Evolutionary conservation across 2,329 filamentous ascomycete genomes (phyloP).

Genomic region (Drechslerella dactyloides): DNA sequence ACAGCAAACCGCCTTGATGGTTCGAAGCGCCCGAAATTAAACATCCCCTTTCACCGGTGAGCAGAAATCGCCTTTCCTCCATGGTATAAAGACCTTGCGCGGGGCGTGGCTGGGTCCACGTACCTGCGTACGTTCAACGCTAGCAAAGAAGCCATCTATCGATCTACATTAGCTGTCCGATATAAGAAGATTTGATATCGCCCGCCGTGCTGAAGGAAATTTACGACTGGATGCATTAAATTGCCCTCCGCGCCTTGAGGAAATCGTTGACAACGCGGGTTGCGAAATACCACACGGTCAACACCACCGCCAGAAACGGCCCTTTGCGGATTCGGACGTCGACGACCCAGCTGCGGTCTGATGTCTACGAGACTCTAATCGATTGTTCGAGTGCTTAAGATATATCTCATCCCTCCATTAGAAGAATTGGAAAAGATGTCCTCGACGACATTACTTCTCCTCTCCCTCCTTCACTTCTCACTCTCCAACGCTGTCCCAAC

Average conservation of each 20-base stretch:
- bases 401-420: too few species aligned
- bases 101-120: not conserved
- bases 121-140: too few species aligned
- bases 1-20: constrained; percentile 1
- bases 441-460: constrained; percentile 26
- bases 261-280: not conserved
- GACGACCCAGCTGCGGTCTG: not conserved
- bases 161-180: too few species aligned
- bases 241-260: not conserved
- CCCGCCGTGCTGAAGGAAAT: not conserved
- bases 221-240: too few species aligned
- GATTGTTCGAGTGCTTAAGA: not conserved
- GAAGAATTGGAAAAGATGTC: too few species aligned
- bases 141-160: too few species aligned
- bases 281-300: constrained; percentile 1
- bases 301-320: not conserved
- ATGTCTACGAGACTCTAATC: not conserved
- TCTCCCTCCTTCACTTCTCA: constrained; percentile 36
- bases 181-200: not conserved
- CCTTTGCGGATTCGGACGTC: not conserved
- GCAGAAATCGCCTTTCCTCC: constrained; percentile 5
- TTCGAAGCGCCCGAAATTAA: constrained; percentile 8
- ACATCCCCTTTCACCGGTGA: not conserved
- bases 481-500: constrained; percentile 40
- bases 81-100: not conserved